Evolutionary conservation across 2,329 filamentous ascomycete species (phyloP).

Genomic region (Beauveria scarabaeidicola): DNA sequence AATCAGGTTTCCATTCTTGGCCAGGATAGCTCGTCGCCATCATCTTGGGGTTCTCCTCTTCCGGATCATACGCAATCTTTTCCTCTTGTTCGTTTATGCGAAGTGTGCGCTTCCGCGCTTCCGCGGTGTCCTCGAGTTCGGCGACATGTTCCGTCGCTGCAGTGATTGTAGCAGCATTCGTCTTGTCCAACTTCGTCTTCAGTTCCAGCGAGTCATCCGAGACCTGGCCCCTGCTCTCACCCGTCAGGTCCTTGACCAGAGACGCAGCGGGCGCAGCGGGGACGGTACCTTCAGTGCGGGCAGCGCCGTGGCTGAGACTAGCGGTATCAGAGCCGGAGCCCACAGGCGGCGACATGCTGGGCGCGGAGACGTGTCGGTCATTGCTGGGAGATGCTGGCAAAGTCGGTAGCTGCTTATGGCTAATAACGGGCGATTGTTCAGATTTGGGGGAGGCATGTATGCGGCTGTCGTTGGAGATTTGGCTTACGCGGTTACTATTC

Average conservation of each 20-base stretch:
- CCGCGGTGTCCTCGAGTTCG: constrained; percentile 34
- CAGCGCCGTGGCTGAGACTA: background rate
- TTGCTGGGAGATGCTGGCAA: background rate
- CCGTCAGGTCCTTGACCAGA: background rate
- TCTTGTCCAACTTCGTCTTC: background rate
- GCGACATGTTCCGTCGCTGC: constrained; percentile 26
- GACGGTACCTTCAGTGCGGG: background rate
- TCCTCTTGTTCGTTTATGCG: constrained; percentile 41
- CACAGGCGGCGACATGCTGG: background rate
- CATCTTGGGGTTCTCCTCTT: constrained; percentile 45
- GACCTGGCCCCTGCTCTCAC: constrained; percentile 3
- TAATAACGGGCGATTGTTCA: background rate
- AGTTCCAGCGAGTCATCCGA: constrained; percentile 14
- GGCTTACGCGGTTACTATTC: constrained; percentile 4
- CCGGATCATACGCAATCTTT: constrained; percentile 39
- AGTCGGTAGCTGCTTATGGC: background rate
- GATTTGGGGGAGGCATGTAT: background rate
- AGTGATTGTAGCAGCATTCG: constrained; percentile 12
- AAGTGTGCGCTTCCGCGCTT: constrained; percentile 36
- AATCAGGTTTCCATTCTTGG: constrained; percentile 57
- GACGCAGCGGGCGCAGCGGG: background rate
- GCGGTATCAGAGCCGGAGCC: background rate
- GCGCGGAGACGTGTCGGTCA: background rate
- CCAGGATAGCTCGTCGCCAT: constrained; percentile 60
- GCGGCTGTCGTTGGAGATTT: constrained; percentile 6